These are phyloP conservation scores for Porcisia deanei DNA, from an alignment of 208 protist species.

Conservation along the genomic window DNA sequence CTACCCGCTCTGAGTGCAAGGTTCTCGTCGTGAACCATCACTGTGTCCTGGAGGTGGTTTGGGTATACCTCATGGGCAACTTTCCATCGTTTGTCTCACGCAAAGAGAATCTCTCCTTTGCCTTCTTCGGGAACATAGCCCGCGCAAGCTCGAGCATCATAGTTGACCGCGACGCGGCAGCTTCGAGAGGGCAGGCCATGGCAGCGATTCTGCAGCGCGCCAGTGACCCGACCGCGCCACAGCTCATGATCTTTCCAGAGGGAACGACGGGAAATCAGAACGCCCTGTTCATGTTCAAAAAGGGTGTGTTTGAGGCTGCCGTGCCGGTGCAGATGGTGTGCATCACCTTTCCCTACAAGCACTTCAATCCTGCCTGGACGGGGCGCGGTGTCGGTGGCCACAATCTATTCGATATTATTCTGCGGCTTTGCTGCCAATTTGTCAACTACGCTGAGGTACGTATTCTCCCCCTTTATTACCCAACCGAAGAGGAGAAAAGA, in stretches of 20 bases:
- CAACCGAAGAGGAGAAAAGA: slow-evolving; percentile 77
- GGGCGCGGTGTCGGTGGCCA: slow-evolving; percentile 73
- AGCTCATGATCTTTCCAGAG: slow-evolving; percentile 90
- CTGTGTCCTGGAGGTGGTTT: slow-evolving; percentile 76
- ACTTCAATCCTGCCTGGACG: slow-evolving; percentile 91
- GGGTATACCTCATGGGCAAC: slow-evolving; percentile 53
- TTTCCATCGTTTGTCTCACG: slow-evolving; percentile 86
- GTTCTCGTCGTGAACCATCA: slow-evolving; percentile 82
- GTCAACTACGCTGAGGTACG: slow-evolving; percentile 80
- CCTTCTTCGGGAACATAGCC: slow-evolving; percentile 61
- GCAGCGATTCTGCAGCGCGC: slow-evolving; percentile 60
- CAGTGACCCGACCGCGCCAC: slow-evolving; percentile 44
- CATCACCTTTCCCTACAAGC: slow-evolving; percentile 77
- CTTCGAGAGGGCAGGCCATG: slow-evolving; percentile 58
- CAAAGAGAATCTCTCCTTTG: slow-evolving; percentile 64
- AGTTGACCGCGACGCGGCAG: slow-evolving; percentile 68
- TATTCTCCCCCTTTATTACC: slow-evolving; percentile 85
- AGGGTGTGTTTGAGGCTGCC: slow-evolving; percentile 84
- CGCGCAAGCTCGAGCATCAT: slow-evolving; percentile 60
- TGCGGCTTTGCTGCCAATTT: slow-evolving; percentile 84
- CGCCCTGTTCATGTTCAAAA: slow-evolving; percentile 82
- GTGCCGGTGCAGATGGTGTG: slow-evolving; percentile 90
- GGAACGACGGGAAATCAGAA: slow-evolving; percentile 83
- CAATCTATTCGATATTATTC: slow-evolving; percentile 55
- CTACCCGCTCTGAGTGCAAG: slow-evolving; percentile 57